Evolutionary conservation across 2,329 filamentous ascomycete genomes (phyloP).

Genomic region (Kalaharituber pfeilii): DNA sequence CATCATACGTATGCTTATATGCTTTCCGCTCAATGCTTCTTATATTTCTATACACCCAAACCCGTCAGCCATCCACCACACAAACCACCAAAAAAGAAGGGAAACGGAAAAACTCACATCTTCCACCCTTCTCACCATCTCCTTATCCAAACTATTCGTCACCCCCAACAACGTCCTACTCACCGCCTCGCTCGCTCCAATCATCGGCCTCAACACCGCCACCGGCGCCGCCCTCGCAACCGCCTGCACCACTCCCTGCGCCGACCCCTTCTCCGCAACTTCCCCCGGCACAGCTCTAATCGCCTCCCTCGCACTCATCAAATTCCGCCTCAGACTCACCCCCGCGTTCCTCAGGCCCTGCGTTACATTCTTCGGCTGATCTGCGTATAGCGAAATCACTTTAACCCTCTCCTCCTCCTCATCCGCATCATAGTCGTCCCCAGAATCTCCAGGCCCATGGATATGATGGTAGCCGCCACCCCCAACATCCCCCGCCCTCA

Average conservation of each 20-base stretch:
- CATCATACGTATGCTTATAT: no score
- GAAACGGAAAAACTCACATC: conserved; percentile 31
- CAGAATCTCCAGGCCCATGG: conserved; percentile 21
- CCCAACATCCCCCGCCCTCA: conserved; percentile 1
- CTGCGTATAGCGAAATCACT: conserved; percentile 64
- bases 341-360: conserved; percentile 75
- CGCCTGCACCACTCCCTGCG: conserved; percentile 56
- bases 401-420: conserved; percentile 55
- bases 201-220: conserved; percentile 74
- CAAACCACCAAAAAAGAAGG: background rate
- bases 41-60: background rate
- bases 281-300: conserved; percentile 90
- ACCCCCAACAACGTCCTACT: conserved; percentile 81
- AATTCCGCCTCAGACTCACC: conserved; percentile 63
- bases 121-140: conserved; percentile 62
- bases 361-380: conserved; percentile 77
- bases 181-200: conserved; percentile 75
- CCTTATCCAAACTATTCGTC: conserved; percentile 75
- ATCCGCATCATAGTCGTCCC: conserved; percentile 39
- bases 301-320: conserved; percentile 73
- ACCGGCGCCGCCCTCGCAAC: conserved; percentile 75
- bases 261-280: conserved; percentile 68
- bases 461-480: conserved; percentile 8
- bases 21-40: background rate
- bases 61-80: background rate